Evolutionary conservation across 495 filamentous ascomycete species (phyloP), one percentile per base, ranked within the genome.

Genomic region (Penicillium taxi): DNA sequence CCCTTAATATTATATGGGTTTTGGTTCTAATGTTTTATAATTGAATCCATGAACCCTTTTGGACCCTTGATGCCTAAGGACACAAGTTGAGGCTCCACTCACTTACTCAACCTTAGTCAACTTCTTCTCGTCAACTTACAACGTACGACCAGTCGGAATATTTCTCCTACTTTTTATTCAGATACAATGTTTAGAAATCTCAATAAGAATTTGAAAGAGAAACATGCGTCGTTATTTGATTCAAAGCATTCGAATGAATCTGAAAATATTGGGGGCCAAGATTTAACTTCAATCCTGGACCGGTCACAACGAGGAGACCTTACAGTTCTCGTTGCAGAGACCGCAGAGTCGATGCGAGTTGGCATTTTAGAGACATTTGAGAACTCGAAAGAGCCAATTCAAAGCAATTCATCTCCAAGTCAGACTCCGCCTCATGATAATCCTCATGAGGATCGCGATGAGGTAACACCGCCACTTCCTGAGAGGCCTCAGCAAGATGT

Each of bases 271-370:
- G 38, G 45, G 24, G 59, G 53, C 29, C 64, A 68, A 51, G 64
- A 70, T 48, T 50, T 75, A 26, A 70, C 63, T 19, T 69, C 69
- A 21, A 66, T 72, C 29, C 43, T 75, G 31, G 60, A 70, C 42
- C 65, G 64, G 25, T 59, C 65, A 16, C 63, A 74, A 35, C 62
- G 72, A 3, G 69, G 45, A 12, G 70, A 74, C 22, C 53, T 75
- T 25, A 72, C 64, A 5, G 48, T 67, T 4, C 58, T 75, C 7
- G 60, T 73, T 14, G 64, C 63, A 14, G 53, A 58, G 32, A 56
- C 64, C 9, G 56, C 55, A 19, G 52, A 63, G 39, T 58, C 58
- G 12, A 74, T 73, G 70, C 65, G 72, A 27, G 47, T 57, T 26
- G 35, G 37, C 0, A 52, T 72, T 18, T 43, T 63, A 12, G 53